A percentile compares a stretch with the other conserved stretches of the same genome.
phyloP scores from a whole-genome alignment of 139 green algal genomes.

The Chlamydomonas eustigma region DNA sequence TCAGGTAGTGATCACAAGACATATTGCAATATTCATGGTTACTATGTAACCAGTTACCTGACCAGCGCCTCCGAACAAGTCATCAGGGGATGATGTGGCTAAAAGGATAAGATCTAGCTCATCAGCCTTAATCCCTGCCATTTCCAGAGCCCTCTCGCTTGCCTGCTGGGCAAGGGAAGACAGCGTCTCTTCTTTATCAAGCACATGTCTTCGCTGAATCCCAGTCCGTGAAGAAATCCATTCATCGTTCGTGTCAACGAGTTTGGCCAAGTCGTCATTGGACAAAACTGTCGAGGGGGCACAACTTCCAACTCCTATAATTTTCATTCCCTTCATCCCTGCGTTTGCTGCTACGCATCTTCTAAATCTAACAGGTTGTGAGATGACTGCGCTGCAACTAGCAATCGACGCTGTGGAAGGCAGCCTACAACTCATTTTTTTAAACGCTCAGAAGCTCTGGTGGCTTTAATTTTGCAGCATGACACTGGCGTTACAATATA shows the following conservation, averaged over 20 bases:
- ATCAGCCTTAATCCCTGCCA: conserved; percentile 71
- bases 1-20: too few relatives aligned
- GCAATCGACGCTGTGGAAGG: too few relatives aligned
- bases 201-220: conserved; percentile 76
- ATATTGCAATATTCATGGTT: too few relatives aligned
- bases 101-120: conserved; percentile 93
- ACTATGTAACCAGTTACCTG: conserved; percentile 38
- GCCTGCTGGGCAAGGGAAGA: conserved; percentile 63
- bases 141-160: conserved; percentile 71
- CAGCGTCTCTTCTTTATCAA: conserved; percentile 71
- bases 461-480: too few relatives aligned
- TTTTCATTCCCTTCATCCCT: conserved; percentile 26
- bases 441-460: too few relatives aligned
- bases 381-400: too few relatives aligned
- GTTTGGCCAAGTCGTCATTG: conserved; percentile 85
- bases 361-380: too few relatives aligned
- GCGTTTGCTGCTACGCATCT: too few relatives aligned
- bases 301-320: conserved; percentile 73
- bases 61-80: conserved; percentile 91
- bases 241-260: conserved; percentile 96
- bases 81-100: conserved; percentile 90
- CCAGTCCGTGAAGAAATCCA: conserved; percentile 93
- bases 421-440: too few relatives aligned
- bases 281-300: conserved; percentile 75
- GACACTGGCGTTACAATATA: too few relatives aligned